These are phyloP conservation scores for Podila verticillata DNA, from an alignment of 192 early-diverging fungal genomes.

Conservation along the genomic window DNA sequence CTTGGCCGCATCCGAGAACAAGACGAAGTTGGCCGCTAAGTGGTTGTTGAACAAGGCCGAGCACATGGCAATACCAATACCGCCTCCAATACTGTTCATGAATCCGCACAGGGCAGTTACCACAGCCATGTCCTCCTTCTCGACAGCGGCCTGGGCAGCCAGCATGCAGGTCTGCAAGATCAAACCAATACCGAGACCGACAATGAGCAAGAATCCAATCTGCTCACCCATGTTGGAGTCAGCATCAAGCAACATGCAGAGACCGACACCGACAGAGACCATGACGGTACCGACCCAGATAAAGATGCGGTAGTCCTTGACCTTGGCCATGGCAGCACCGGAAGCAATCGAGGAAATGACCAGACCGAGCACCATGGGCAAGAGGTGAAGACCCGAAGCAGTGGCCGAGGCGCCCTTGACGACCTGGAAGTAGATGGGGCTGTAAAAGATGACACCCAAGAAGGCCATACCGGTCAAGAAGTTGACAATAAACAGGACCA, in stretches of 20 bases:
- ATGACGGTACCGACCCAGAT: conserved; percentile 69
- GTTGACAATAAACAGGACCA: conserved; percentile 65
- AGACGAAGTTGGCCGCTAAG: conserved; percentile 33
- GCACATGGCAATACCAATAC: conserved; percentile 71
- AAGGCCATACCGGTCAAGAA: conserved; percentile 72
- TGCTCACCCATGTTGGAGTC: conserved; percentile 57
- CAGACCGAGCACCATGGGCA: conserved; percentile 78
- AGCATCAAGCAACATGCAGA: conserved; percentile 70
- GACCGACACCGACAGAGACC: conserved; percentile 67
- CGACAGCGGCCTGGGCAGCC: conserved; percentile 76
- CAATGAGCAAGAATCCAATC: conserved; percentile 70
- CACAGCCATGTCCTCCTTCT: conserved; percentile 69
- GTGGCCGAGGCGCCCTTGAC: conserved; percentile 78
- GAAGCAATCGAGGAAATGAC: conserved; percentile 73
- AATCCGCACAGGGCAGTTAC: conserved; percentile 75
- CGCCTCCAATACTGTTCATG: conserved; percentile 52
- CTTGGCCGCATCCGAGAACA: conserved; percentile 6
- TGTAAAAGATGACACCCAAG: conserved; percentile 74
- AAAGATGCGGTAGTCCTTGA: conserved; percentile 69
- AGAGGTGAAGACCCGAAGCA: conserved; percentile 71
- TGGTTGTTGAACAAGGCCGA: conserved; percentile 69
- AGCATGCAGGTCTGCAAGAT: conserved; percentile 78
- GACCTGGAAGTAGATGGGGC: conserved; percentile 84
- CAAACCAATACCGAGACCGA: conserved; percentile 78
- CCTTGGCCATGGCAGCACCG: conserved; percentile 69